Conservation (phyloP, 2,329 filamentous ascomycete species). For the Xylaria sp. region DNA sequence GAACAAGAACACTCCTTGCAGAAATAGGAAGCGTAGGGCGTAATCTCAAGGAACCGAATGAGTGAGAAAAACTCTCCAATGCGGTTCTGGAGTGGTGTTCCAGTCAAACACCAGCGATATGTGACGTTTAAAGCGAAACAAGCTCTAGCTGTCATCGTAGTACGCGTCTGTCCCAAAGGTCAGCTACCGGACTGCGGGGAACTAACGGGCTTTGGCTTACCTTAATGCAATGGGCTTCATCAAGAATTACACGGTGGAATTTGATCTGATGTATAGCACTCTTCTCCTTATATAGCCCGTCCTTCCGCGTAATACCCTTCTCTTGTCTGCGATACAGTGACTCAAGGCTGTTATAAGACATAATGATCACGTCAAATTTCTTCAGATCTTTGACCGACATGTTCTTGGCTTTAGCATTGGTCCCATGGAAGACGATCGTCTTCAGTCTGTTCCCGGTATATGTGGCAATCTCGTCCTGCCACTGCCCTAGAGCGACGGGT, state of each 20-base stretch:
- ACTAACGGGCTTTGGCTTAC: conserved; percentile 50
- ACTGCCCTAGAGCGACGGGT: conserved; percentile 95
- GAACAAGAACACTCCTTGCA: conserved; percentile 89
- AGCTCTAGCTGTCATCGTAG: conserved; percentile 91
- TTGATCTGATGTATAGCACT: conserved; percentile 84
- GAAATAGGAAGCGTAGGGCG: conserved; percentile 91
- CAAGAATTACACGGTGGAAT: conserved; percentile 92
- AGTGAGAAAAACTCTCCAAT: conserved; percentile 98
- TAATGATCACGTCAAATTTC: conserved; percentile 92
- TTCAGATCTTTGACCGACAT: conserved; percentile 80
- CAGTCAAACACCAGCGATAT: conserved; percentile 96
- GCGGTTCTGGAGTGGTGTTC: conserved; percentile 94
- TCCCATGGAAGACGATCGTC: conserved; percentile 89
- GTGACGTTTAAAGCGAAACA: conserved; percentile 89
- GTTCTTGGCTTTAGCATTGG: conserved; percentile 83
- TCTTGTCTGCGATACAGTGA: conserved; percentile 92
- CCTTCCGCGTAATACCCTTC: conserved; percentile 86
- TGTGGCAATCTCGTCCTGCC: conserved; percentile 82
- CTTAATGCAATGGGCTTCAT: conserved; percentile 96
- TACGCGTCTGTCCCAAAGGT: conserved; percentile 67
- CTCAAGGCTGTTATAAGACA: conserved; percentile 93
- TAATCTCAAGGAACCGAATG: conserved; percentile 88
- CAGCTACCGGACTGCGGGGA: conserved; percentile 33
- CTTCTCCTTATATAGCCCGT: conserved; percentile 81
- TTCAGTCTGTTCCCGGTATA: conserved; percentile 91